Conservation (phyloP, 2,329 filamentous ascomycete species). For the Aaosphaeria pasadenensis region DNA sequence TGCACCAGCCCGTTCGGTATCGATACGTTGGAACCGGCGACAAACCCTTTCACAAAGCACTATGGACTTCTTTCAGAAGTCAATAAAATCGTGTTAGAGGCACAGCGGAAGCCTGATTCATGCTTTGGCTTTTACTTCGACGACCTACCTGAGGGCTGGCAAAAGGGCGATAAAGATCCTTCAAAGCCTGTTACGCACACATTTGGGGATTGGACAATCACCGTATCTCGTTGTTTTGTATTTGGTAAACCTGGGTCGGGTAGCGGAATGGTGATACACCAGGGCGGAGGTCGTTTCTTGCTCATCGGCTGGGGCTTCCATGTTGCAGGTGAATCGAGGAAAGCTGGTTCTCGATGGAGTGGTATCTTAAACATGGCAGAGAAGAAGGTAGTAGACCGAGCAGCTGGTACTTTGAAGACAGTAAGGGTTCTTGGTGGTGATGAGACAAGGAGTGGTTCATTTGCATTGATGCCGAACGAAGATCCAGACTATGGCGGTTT, state of each 20-base stretch:
- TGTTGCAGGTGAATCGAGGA: constrained; percentile 20
- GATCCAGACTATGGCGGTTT: constrained; percentile 53
- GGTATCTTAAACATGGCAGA: constrained; percentile 39
- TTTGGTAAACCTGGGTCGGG: constrained; percentile 39
- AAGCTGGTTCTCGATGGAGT: constrained; percentile 28
- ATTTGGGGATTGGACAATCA: constrained; percentile 30
- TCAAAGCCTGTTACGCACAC: constrained; percentile 12
- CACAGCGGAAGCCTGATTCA: constrained; percentile 30
- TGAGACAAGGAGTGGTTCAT: constrained; percentile 35
- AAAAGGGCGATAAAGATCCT: constrained; percentile 7
- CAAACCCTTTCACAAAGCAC: constrained; percentile 30
- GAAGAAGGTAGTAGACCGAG: constrained; percentile 31
- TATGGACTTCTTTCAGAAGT: constrained; percentile 36
- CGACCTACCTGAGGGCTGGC: constrained; percentile 25
- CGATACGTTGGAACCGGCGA: constrained; percentile 31
- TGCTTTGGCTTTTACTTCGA: constrained; percentile 41
- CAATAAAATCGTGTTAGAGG: constrained; percentile 29
- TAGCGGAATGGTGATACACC: constrained; percentile 39
- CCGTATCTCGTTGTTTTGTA: constrained; percentile 39
- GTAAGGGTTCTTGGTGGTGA: constrained; percentile 38
- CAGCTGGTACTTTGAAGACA: constrained; percentile 29
- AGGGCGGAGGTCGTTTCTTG: constrained; percentile 26
- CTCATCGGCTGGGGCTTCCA: constrained; percentile 45
- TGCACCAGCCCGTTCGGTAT: constrained; percentile 43
- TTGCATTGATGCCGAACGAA: constrained; percentile 53